Base-by-base conservation (phyloP, 495 filamentous ascomycete genomes). In the Apiosordaria backusii region DNA sequence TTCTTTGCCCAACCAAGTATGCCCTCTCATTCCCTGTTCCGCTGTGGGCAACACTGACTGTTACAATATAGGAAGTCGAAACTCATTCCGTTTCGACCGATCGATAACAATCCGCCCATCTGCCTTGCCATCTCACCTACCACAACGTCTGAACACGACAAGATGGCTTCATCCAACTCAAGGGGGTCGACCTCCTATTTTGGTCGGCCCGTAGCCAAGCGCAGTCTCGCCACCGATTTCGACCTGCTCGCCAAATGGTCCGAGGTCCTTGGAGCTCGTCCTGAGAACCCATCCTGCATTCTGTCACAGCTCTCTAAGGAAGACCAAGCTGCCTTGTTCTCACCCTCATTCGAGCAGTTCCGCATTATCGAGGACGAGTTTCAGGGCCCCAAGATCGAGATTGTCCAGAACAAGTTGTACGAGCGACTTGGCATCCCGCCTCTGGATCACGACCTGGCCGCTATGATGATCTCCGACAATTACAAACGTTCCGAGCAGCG, bases 171-270 rank as follows among this genome's bases (percentile, higher is more conserved):
- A 45, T 45, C 35, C 4, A 15, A 7, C 35, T 7, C 10, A 7
- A 45, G 10, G 35, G 35, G 9, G 35, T 45, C 35, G 35, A 45
- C 35, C 35, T 45, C 35, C 0, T 73, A 68, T 62, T 67, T 72
- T 50, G 68, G 70, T 45, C 65, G 64, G 22, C 27, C 19, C 3
- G 68, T 74, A 65, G 63, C 62, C 26, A 63, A 65, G 63, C 74
- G 66, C 50, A 65, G 62, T 22, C 68, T 76, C 15, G 70, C 68
- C 29, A 65, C 65, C 19, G 70, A 74, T 45, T 52, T 76, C 21
- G 25, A 57, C 9, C 60, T 71, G 2, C 19, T 76, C 10, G 70
- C 57, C 22, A 73, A 76, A 57, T 76, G 72, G 72, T 23, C 60
- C 7, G 22, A 26, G 4, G 26, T 65, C 23, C 62, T 68, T 15